Evolutionary conservation across 306 rosid genomes (phyloP), one percentile per base, ranked within the genome.

Genomic region (Cucurbita argyrosperma): DNA sequence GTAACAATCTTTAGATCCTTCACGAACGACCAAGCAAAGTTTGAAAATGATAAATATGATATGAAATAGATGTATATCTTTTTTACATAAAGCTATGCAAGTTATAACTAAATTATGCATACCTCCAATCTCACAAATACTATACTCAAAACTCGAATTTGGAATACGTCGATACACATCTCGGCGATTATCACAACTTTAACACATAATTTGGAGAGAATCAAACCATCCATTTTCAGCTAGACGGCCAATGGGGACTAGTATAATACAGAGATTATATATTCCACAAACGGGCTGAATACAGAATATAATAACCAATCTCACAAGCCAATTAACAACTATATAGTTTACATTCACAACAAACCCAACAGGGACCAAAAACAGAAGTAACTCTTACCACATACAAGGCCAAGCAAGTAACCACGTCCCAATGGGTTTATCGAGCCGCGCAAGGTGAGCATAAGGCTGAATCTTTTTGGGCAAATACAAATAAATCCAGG

Each of bases 391-490:
- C 12, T 23, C 90, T 67, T 86, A 89, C 98, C 98, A 90, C 79
- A 94, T 77, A 81, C 95, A 94, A 54, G 97, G 98, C 98, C 95
- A 94, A 62, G 91, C 88, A 72, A 94, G 97, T 62, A 94, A 75
- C 98, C 97, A 94, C 39, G 95, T 90, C 64, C 98, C 97, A 76
- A 94, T 90, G 46, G 97, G 98, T 78, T 87, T 91, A 78, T 94
- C 96, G 6, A 90, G 96, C 71, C 97, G 98, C 54, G 98, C 97
- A 21, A 94, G 92, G 19, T 71, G 85, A 16, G 97, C 98, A 83
- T 85, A 94, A 47, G 97, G 96, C 61, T 77, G 92, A 77, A 76
- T 78, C 50, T 72, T 77, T 75, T 66, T 78, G n/a, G 90, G 95
- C 87, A 90, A 83, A 74, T 84, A 88, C 75, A 64, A 77, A 53